These are phyloP conservation scores for Grosmannia serpens DNA, from an alignment of 2,329 filamentous ascomycete species.

Conservation along the genomic window DNA sequence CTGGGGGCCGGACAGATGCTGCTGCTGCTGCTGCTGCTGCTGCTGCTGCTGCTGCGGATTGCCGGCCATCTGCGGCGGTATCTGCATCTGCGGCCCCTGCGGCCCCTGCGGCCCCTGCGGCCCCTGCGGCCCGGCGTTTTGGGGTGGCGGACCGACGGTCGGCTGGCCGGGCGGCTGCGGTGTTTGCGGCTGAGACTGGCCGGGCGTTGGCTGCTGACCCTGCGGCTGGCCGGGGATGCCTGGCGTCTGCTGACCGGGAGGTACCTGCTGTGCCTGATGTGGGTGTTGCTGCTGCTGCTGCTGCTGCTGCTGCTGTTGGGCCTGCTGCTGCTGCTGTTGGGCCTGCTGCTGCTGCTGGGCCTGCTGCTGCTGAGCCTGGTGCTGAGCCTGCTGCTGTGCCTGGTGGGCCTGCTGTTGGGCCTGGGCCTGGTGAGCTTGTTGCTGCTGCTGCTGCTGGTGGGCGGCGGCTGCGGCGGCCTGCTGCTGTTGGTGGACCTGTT, in stretches of 20 bases:
- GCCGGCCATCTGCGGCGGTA: constrained; percentile 16
- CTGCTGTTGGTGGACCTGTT: constrained; percentile 33
- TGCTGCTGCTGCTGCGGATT: constrained; percentile 25
- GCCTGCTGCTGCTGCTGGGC: constrained; percentile 28
- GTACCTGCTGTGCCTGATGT: constrained; percentile 25
- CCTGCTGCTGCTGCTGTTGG: constrained; percentile 19
- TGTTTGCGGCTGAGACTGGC: constrained; percentile 18
- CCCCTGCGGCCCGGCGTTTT: constrained; percentile 12
- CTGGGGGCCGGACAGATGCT: background rate
- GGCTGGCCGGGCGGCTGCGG: constrained; percentile 20
- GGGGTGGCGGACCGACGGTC: constrained; percentile 23
- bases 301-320: constrained; percentile 21
- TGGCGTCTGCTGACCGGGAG: constrained; percentile 6
- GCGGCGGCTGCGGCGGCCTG: constrained; percentile 14
- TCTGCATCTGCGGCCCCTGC: constrained; percentile 17
- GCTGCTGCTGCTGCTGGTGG: constrained; percentile 18
- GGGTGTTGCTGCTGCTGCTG: constrained; percentile 25
- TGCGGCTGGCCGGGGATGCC: constrained; percentile 6
- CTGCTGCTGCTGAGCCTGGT: constrained; percentile 15
- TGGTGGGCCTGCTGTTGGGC: constrained; percentile 24
- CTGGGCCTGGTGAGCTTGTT: constrained; percentile 22
- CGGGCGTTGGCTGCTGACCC: background rate
- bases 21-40: constrained; percentile 4
- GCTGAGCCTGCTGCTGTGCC: constrained; percentile 26
- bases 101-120: constrained; percentile 16